These are phyloP conservation scores for Wolfiporia cocos DNA, from an alignment of 1,284 basidiomycete genomes.

Conservation along the genomic window DNA sequence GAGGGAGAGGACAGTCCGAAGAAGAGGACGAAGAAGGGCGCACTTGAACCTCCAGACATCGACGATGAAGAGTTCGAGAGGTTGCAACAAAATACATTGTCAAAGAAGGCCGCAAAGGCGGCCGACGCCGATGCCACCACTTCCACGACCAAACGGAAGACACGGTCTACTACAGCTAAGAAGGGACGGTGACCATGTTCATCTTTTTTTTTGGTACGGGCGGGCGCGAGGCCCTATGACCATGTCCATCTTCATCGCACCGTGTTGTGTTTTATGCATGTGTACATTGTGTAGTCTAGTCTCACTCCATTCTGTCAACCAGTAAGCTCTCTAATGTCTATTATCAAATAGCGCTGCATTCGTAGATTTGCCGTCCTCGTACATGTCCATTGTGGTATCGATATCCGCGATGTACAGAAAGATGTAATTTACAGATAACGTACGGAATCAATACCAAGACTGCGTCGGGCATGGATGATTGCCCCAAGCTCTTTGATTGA, in stretches of 20 bases:
- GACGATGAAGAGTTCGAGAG: constrained; percentile 66
- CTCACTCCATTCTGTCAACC: neutral
- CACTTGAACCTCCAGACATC: constrained; percentile 45
- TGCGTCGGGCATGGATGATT: constrained; percentile 80
- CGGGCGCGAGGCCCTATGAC: no score
- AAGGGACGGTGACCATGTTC: neutral
- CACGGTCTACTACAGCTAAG: constrained; percentile 2
- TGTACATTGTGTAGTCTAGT: neutral
- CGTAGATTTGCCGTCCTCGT: neutral
- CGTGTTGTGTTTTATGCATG: no score
- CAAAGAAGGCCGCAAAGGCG: constrained; percentile 30
- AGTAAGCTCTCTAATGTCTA: no score
- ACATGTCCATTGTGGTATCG: neutral
- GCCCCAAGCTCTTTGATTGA: constrained; percentile 91
- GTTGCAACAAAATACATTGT: constrained; percentile 55
- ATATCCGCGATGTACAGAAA: neutral
- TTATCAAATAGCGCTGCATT: no score
- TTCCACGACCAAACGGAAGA: constrained; percentile 15
- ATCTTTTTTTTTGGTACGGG: no score
- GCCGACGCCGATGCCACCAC: constrained; percentile 23
- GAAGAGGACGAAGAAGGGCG: constrained; percentile 40
- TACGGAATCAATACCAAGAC: constrained; percentile 81
- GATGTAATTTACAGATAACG: constrained; percentile 52
- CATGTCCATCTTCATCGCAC: no score
- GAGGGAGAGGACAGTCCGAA: constrained; percentile 35